Evolutionary conservation across 140 eudicot genomes (phyloP).

Genomic region (Bidens hawaiensis): DNA sequence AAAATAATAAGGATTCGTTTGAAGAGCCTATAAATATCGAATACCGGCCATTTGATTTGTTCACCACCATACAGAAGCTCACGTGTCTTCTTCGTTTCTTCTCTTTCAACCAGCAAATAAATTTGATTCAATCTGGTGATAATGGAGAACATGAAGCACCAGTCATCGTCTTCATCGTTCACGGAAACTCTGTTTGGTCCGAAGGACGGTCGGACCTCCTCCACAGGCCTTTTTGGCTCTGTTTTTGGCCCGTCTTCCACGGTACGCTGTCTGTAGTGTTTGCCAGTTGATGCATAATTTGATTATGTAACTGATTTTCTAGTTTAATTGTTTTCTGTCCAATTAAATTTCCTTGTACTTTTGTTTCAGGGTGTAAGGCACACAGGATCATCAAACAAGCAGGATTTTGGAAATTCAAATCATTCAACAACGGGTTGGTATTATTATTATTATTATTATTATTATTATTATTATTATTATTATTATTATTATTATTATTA

Average conservation of each 20-base stretch:
- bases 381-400: slow-evolving; percentile 25
- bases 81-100: too few species aligned
- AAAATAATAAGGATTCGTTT: too few species aligned
- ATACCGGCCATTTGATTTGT: too few species aligned
- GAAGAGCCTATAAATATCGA: too few species aligned
- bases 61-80: too few species aligned
- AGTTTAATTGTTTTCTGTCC: not conserved
- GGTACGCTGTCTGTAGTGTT: slow-evolving; percentile 25
- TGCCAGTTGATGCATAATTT: not conserved
- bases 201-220: slow-evolving; percentile 32
- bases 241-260: slow-evolving; percentile 57
- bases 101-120: not conserved
- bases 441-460: too few species aligned
- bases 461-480: too few species aligned
- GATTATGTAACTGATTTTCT: not conserved
- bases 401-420: slow-evolving; percentile 25
- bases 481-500: too few species aligned
- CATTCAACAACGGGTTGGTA: slow-evolving; percentile 42
- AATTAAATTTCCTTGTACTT: not conserved
- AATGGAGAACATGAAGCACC: slow-evolving; percentile 54
- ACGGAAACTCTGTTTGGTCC: slow-evolving; percentile 65
- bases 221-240: slow-evolving; percentile 43
- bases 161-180: slow-evolving; percentile 42
- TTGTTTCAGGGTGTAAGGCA: slow-evolving; percentile 30
- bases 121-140: not conserved